phyloP scores from a whole-genome alignment of 1,139 yeast species.

The Keqinozyma sinolaborantium region DNA sequence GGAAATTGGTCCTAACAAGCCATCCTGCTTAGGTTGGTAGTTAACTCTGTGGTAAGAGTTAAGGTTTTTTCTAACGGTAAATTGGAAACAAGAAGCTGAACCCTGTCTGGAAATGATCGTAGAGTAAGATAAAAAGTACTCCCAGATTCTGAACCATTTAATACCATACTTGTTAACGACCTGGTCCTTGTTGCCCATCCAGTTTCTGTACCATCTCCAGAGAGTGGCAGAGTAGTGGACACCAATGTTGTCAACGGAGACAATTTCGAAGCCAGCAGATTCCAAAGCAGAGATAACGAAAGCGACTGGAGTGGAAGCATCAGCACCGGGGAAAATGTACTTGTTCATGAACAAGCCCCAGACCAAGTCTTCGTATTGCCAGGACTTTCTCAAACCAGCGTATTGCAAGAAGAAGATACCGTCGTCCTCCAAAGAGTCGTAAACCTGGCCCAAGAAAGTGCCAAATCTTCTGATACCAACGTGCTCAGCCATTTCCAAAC shows the following conservation, averaged over 20 bases:
- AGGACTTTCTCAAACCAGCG: constrained; percentile 85
- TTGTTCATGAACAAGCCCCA: constrained; percentile 98
- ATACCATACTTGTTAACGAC: constrained; percentile 79
- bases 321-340: constrained; percentile 97
- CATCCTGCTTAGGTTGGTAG: constrained; percentile 76
- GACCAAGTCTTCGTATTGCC: constrained; percentile 92
- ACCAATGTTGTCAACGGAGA: constrained; percentile 82
- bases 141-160: constrained; percentile 95
- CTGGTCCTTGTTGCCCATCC: constrained; percentile 81
- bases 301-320: constrained; percentile 90
- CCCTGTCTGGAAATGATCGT: constrained; percentile 89
- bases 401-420: constrained; percentile 85
- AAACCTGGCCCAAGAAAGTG: constrained; percentile 73
- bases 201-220: constrained; percentile 95
- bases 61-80: constrained; percentile 84
- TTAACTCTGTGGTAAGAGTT: constrained; percentile 82
- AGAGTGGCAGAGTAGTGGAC: constrained; percentile 89
- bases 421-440: constrained; percentile 86
- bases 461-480: constrained; percentile 87
- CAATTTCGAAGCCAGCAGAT: constrained; percentile 83
- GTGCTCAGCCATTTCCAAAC: constrained; percentile 95
- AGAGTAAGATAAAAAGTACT: constrained; percentile 79
- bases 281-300: constrained; percentile 78
- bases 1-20: constrained; percentile 62
- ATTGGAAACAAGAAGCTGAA: constrained; percentile 89